Evolutionary conservation across 495 filamentous ascomycete species (phyloP).

Genomic region (Cladorrhinum samala): DNA sequence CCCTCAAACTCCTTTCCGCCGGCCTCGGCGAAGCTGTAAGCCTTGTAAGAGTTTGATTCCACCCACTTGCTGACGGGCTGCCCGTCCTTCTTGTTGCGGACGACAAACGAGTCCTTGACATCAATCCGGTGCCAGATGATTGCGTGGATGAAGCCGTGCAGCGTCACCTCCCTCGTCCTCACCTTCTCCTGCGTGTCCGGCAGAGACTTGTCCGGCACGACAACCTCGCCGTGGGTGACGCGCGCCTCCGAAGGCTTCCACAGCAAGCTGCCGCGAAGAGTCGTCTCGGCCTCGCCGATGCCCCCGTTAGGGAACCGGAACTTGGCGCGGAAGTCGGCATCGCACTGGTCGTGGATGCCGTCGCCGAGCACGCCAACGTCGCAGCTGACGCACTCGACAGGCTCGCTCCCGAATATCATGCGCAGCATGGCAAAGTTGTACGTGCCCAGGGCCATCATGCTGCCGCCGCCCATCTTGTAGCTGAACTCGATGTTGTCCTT

Average conservation of each 20-base stretch:
- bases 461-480: constrained; percentile 51
- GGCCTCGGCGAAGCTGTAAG: constrained; percentile 39
- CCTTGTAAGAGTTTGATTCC: constrained; percentile 36
- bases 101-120: constrained; percentile 37
- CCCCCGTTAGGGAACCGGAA: constrained; percentile 42
- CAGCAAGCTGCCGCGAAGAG: constrained; percentile 20
- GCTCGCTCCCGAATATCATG: background rate
- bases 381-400: background rate
- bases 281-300: constrained; percentile 33
- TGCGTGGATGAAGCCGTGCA: constrained; percentile 37
- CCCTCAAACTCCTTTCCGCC: constrained; percentile 18
- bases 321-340: constrained; percentile 36
- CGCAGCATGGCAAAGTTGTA: background rate
- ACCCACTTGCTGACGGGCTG: constrained; percentile 39
- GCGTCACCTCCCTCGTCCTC: constrained; percentile 35
- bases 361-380: constrained; percentile 9
- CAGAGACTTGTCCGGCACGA: constrained; percentile 26
- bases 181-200: constrained; percentile 31
- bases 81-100: constrained; percentile 10
- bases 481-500: constrained; percentile 51
- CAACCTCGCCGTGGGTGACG: constrained; percentile 12
- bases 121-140: constrained; percentile 47
- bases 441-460: constrained; percentile 44
- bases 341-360: constrained; percentile 24
- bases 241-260: constrained; percentile 16